phyloP scores from a whole-genome alignment of 2,329 filamentous ascomycete genomes.

The Xylaria sp. region DNA sequence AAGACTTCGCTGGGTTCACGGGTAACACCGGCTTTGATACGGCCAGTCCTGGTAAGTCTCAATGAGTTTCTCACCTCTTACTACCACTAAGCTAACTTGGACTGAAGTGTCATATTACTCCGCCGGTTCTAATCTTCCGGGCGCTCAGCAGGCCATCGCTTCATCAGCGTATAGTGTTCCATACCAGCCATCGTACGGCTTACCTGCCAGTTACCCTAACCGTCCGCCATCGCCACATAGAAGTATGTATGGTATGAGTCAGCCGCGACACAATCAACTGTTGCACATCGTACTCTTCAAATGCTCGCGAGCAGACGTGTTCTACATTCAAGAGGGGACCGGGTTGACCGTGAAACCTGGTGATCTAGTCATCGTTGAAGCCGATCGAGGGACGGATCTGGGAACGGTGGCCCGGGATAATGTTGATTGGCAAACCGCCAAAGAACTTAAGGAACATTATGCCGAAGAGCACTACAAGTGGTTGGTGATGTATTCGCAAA shows the following conservation, averaged over 20 bases:
- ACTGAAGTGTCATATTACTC: conserved; percentile 54
- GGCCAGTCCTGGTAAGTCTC: conserved; percentile 56
- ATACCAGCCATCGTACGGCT: conserved; percentile 60
- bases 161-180: conserved; percentile 55
- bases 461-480: conserved; percentile 97
- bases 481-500: conserved; percentile 98
- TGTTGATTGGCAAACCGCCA: conserved; percentile 87
- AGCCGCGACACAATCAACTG: conserved; percentile 73
- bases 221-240: conserved; percentile 71
- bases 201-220: conserved; percentile 59
- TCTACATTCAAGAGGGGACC: conserved; percentile 96
- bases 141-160: conserved; percentile 53
- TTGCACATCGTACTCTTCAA: conserved; percentile 97
- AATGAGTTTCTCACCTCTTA: background rate
- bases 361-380: conserved; percentile 96
- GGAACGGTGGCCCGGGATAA: conserved; percentile 92
- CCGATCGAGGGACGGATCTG: conserved; percentile 93
- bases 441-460: conserved; percentile 89
- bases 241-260: conserved; percentile 69
- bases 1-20: conserved; percentile 58
- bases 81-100: conserved; percentile 42
- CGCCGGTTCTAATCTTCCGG: conserved; percentile 48
- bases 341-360: conserved; percentile 90
- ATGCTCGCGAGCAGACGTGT: conserved; percentile 93
- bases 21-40: conserved; percentile 54